These are phyloP conservation scores for Blepharisma stoltei DNA, from an alignment of 73 alveolate species.

Conservation along the genomic window DNA sequence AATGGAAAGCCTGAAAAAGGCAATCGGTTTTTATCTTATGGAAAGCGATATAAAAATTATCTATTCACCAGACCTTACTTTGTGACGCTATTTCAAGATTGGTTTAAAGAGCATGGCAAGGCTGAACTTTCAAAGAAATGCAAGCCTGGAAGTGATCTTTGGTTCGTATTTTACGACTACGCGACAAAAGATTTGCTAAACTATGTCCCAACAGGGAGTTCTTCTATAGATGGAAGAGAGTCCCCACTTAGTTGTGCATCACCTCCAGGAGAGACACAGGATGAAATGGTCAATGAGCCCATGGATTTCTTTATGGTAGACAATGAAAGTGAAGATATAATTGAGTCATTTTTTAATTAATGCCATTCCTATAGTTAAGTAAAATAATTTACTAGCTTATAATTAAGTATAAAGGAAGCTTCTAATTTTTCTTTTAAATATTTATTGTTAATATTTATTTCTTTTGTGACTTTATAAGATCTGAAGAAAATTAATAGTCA, in stretches of 20 bases:
- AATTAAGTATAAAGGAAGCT: neutral
- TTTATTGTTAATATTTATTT: too few species aligned
- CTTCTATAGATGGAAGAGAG: conserved; percentile 4
- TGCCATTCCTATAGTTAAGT: neutral
- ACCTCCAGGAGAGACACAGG: neutral
- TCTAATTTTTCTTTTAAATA: neutral
- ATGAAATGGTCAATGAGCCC: neutral
- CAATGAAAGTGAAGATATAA: neutral
- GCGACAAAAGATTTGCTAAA: neutral
- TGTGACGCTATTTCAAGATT: conserved; percentile 5
- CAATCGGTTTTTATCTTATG: neutral
- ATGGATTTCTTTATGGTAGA: conserved; percentile 17
- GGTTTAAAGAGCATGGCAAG: conserved; percentile 11
- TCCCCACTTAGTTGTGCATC: neutral
- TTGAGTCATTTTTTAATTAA: conserved; percentile 6
- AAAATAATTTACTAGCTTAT: neutral
- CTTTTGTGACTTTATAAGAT: neutral
- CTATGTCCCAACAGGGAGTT: conserved; percentile 26
- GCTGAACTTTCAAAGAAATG: conserved; percentile 15
- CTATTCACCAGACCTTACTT: conserved; percentile 19
- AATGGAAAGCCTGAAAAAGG: conserved; percentile 27
- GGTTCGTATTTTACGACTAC: conserved; percentile 25
- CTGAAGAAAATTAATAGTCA: neutral
- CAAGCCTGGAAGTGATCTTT: conserved; percentile 12
- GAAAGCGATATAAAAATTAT: conserved; percentile 7